phyloP scores from a whole-genome alignment of 176 grass and related monocot species.

The Hordeum marinum region DNA sequence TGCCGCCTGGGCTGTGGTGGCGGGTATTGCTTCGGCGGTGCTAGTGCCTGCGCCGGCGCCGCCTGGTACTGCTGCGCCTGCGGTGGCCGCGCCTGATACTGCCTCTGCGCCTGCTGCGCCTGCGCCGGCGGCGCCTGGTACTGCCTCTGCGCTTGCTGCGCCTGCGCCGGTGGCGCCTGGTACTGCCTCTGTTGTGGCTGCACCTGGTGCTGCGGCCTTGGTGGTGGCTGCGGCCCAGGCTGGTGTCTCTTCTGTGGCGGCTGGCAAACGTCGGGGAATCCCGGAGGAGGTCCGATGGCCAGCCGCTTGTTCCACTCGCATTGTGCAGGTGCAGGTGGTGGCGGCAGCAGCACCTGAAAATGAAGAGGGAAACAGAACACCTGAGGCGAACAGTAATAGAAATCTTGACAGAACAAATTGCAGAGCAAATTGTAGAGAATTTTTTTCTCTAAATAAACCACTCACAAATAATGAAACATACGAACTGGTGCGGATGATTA shows the following conservation, averaged over 20 bases:
- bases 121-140: not conserved
- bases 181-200: not conserved
- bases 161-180: not conserved
- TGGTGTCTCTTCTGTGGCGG: conserved; percentile 1
- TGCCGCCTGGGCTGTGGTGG: too few relatives aligned
- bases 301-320: not conserved
- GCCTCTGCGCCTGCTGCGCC: not conserved
- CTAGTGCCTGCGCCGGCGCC: not conserved
- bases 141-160: not conserved
- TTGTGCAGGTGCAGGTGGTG: not conserved
- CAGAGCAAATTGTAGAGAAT: not conserved
- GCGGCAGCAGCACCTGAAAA: not conserved
- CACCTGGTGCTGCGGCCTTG: not conserved
- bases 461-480: not conserved
- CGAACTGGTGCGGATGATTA: not conserved
- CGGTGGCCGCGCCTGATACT: not conserved
- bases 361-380: not conserved
- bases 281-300: not conserved
- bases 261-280: not conserved
- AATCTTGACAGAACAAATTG: not conserved
- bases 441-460: not conserved
- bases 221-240: not conserved
- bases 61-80: not conserved
- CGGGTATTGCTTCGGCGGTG: not conserved
- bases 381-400: not conserved